Evolutionary conservation across 2,329 filamentous ascomycete species (phyloP), one percentile per base, ranked within the genome.

Genomic region (Cyphellophora attinorum): DNA sequence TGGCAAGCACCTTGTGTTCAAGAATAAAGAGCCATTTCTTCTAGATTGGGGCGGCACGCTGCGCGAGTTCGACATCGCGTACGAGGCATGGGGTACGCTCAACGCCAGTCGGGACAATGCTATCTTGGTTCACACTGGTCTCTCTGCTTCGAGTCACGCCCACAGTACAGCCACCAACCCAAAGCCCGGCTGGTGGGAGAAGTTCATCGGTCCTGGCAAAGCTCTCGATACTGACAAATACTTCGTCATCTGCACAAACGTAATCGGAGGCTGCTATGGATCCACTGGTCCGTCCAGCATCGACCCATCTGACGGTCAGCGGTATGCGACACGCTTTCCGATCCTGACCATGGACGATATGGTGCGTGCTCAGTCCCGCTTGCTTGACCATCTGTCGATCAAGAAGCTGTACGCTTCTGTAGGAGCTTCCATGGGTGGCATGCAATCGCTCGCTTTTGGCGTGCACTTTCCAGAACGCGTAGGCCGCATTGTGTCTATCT

Each of bases 161-260:
- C 88, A 88, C 54, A 95, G 86, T 38, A 96, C 89, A n/a, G 70
- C 74, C 34, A 65, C 69, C 6, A 98, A 98, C 57, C 74, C 84
- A 0, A 82, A 88, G 56, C 81, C 86, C 0, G 91, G 91, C 3
- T 98, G 91, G 91, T 98, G 91, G 91, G 91, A 98, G 61, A 89
- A 82, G 58, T 98, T 98, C 57, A 96, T 98, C 52, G 91, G 91
- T 0, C 82, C 88, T 0, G 85, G 83, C 1, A 72, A 72, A 13
- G 82, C 85, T 8, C 63, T 98, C 6, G 85, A 98, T 57, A 98
- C 91, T 1, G 65, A 89, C 59, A 89, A 85, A 55, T 93, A 93
- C 65, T 85, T 86, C 53, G 65, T 98, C 40, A 85, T 98, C 41
- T 98, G 91, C 63, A 96, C 91, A 6, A 98, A 98, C 55, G 88